Evolutionary conservation across 371 early-diverging fungal species (phyloP).

Genomic region (Circinella umbellata): DNA sequence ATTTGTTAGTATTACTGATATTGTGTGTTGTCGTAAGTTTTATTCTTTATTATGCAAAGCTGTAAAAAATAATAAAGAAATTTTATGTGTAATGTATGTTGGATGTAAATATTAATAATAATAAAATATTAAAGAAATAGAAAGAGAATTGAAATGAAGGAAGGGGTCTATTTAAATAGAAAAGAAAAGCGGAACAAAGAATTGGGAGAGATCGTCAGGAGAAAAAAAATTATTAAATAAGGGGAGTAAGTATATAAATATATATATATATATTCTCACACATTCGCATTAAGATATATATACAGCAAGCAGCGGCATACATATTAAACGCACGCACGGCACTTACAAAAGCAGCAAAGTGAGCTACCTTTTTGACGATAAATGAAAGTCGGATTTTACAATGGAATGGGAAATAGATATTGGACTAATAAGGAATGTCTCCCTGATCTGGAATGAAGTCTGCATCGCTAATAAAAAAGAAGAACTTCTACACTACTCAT

Average conservation of each 20-base stretch:
- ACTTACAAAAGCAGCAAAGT: neutral
- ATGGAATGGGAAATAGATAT: conserved; percentile 31
- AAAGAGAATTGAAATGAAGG: conserved; percentile 9
- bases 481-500: neutral
- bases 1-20: neutral
- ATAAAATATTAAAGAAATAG: conserved; percentile 9
- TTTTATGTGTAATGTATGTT: no score
- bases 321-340: neutral
- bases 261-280: neutral
- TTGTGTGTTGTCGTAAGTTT: neutral
- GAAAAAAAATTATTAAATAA: conserved; percentile 32
- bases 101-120: neutral
- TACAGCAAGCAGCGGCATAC: no score
- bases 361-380: neutral
- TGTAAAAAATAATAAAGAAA: no score
- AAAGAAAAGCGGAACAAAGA: conserved; percentile 22
- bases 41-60: no score
- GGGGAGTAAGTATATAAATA: conserved; percentile 17
- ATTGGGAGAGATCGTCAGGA: conserved; percentile 29
- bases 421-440: conserved; percentile 31
- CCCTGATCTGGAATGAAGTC: conserved; percentile 30
- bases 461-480: conserved; percentile 6
- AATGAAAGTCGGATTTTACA: conserved; percentile 29
- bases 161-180: conserved; percentile 21
- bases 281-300: neutral